These are phyloP conservation scores for Phaeodactylum tricornutum DNA, from an alignment of 108 stramenopile species.

Conservation along the genomic window DNA sequence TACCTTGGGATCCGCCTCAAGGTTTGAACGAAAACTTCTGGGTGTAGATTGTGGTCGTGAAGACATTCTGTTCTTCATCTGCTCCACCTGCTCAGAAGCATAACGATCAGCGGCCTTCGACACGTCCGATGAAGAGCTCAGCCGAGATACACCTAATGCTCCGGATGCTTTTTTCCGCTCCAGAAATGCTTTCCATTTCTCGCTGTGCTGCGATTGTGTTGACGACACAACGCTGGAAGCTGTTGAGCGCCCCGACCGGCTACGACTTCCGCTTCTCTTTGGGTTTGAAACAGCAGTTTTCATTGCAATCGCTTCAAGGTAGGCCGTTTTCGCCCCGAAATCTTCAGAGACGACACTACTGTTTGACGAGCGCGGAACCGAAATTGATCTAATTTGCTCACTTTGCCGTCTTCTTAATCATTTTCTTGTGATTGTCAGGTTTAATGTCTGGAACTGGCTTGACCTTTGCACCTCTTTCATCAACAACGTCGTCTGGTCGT, in stretches of 20 bases:
- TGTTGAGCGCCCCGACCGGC: conserved; percentile 9
- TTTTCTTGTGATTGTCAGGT: no score
- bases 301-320: conserved; percentile 57
- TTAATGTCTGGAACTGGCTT: no score
- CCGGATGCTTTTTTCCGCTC: conserved; percentile 20
- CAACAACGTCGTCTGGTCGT: conserved; percentile 49
- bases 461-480: conserved; percentile 23
- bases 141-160: conserved; percentile 8
- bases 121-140: conserved; percentile 12
- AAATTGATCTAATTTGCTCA: no score
- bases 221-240: conserved; percentile 3
- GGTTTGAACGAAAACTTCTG: neutral
- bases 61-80: conserved; percentile 32
- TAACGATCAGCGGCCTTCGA: conserved; percentile 46
- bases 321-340: conserved; percentile 58
- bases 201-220: conserved; percentile 3
- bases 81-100: conserved; percentile 51
- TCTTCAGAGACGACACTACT: conserved; percentile 39
- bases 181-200: conserved; percentile 20
- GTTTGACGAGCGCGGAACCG: no score
- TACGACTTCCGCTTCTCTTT: conserved; percentile 16
- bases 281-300: conserved; percentile 40
- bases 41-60: neutral
- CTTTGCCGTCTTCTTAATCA: no score
- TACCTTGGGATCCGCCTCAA: no score